A percentile compares a stretch with the other conserved stretches of the same genome.
These are phyloP conservation scores for Fusarium sp. DNA, from an alignment of 2,329 filamentous ascomycete genomes.

Conservation along the genomic window DNA sequence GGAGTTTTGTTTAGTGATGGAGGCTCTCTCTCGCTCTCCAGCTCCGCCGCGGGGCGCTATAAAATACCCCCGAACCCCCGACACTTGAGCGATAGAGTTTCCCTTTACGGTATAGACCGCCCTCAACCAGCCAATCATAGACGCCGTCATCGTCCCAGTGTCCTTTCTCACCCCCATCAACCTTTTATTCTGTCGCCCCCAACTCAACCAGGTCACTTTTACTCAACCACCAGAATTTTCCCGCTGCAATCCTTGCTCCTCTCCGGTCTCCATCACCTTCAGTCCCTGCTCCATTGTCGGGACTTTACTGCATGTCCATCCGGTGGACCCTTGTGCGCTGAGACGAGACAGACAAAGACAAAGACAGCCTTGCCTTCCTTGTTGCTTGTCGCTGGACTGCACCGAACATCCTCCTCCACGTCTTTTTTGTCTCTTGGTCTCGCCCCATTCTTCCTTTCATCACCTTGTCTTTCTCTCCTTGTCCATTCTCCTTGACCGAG, in stretches of 20 bases:
- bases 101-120: neutral
- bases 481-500: constrained; percentile 49
- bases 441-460: constrained; percentile 36
- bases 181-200: constrained; percentile 41
- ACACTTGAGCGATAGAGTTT: neutral
- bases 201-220: constrained; percentile 22
- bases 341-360: constrained; percentile 12
- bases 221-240: constrained; percentile 30
- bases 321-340: constrained; percentile 36
- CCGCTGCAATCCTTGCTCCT: constrained; percentile 16
- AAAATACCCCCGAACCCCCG: constrained; percentile 20
- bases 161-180: constrained; percentile 1
- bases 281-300: constrained; percentile 15
- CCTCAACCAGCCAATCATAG: constrained; percentile 22
- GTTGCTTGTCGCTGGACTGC: constrained; percentile 17
- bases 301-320: constrained; percentile 36
- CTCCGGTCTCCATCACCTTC: constrained; percentile 7
- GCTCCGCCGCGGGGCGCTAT: constrained; percentile 17
- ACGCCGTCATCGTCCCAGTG: constrained; percentile 13
- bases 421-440: constrained; percentile 35
- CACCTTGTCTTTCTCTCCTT: constrained; percentile 23
- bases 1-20: constrained; percentile 8
- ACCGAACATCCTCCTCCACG: constrained; percentile 37
- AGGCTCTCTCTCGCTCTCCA: neutral
- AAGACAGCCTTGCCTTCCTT: constrained; percentile 30